Conservation (phyloP, 148 eudicot genomes). For the Rheum nobile region DNA sequence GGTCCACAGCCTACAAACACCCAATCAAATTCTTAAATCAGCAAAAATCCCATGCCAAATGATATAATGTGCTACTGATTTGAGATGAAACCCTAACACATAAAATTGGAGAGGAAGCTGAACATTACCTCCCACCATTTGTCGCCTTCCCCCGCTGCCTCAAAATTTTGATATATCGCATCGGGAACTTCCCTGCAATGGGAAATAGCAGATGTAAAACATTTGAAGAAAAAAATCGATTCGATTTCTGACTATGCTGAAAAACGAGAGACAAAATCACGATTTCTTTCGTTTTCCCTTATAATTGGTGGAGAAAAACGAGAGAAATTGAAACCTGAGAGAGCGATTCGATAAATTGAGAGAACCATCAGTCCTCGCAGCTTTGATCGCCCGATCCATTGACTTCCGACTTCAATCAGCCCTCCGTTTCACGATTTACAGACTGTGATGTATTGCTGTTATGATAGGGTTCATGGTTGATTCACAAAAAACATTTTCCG, state of each 20-base stretch:
- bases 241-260: background rate
- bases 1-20: conserved; percentile 66
- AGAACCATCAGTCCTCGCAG: conserved; percentile 79
- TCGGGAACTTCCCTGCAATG: conserved; percentile 72
- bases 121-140: conserved; percentile 96
- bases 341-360: conserved; percentile 89
- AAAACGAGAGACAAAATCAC: background rate
- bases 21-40: background rate
- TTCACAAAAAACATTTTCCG: background rate
- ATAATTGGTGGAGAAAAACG: background rate
- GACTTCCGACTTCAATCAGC: background rate
- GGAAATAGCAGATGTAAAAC: background rate
- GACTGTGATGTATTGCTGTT: background rate
- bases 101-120: conserved; percentile 5
- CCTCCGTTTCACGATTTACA: background rate
- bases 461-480: background rate
- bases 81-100: background rate
- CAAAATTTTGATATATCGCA: conserved; percentile 79
- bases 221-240: background rate
- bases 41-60: background rate
- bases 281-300: too few relatives aligned
- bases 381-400: conserved; percentile 84
- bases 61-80: background rate
- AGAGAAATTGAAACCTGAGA: conserved; percentile 35
- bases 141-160: conserved; percentile 64